These are phyloP conservation scores for Xylaria sp. DNA, from an alignment of 2,329 filamentous ascomycete species.

Conservation along the genomic window DNA sequence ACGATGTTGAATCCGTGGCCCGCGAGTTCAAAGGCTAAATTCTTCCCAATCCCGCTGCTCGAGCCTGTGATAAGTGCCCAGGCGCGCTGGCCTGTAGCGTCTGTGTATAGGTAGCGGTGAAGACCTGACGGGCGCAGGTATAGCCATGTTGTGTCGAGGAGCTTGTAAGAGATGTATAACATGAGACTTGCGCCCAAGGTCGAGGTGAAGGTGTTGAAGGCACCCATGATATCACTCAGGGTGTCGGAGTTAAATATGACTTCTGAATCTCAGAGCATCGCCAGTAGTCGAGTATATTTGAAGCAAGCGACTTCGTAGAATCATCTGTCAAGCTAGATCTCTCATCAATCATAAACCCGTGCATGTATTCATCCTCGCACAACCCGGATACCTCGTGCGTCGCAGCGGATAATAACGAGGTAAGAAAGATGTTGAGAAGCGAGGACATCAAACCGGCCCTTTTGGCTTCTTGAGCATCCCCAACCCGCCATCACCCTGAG, in stretches of 20 bases:
- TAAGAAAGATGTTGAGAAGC: background rate
- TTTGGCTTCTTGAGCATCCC: background rate
- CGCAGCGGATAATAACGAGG: background rate
- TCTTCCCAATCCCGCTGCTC: conserved; percentile 62
- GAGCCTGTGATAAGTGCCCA: conserved; percentile 63
- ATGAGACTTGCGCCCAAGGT: conserved; percentile 36
- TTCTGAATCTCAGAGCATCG: background rate
- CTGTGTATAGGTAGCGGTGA: conserved; percentile 38
- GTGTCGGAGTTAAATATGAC: background rate
- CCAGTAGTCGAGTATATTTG: background rate
- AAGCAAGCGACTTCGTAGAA: no score
- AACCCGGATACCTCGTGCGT: background rate
- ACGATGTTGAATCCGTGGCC: conserved; percentile 64
- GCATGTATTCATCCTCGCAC: background rate
- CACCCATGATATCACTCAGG: conserved; percentile 5
- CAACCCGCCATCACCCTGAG: background rate
- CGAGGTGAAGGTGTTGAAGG: conserved; percentile 31
- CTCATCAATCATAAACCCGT: background rate
- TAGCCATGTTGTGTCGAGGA: conserved; percentile 33
- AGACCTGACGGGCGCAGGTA: conserved; percentile 37
- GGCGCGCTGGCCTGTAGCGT: conserved; percentile 33
- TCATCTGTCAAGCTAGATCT: conserved; percentile 8
- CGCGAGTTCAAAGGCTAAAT: conserved; percentile 60
- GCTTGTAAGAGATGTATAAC: conserved; percentile 33
- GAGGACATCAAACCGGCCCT: background rate